These are phyloP conservation scores for Peronospora farinosa DNA, from an alignment of 352 stramenopile species.

Conservation along the genomic window DNA sequence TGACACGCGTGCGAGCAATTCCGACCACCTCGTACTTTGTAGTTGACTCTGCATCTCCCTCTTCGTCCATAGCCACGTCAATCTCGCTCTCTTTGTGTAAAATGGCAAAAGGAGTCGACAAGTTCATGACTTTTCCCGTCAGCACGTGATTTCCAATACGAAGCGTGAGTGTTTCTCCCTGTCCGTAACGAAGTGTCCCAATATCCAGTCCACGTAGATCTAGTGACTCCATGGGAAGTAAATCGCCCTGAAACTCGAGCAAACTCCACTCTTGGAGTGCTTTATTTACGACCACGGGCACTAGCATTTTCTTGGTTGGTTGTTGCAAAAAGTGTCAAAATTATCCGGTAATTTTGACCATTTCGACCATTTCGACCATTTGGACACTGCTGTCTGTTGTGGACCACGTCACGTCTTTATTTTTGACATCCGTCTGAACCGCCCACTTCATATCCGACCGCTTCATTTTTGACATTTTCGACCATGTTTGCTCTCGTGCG, in stretches of 20 bases:
- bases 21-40: slow-evolving; percentile 76
- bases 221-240: slow-evolving; percentile 34
- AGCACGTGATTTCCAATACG: slow-evolving; percentile 83
- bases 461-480: slow-evolving; percentile 10
- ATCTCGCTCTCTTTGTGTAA: slow-evolving; percentile 40
- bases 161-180: slow-evolving; percentile 54
- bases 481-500: slow-evolving; percentile 63
- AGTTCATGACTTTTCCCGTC: slow-evolving; percentile 54
- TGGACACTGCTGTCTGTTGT: not conserved
- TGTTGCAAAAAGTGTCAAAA: too few species aligned
- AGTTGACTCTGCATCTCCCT: slow-evolving; percentile 19
- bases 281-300: slow-evolving; percentile 58
- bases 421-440: slow-evolving; percentile 3
- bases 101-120: slow-evolving; percentile 73
- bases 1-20: slow-evolving; percentile 64
- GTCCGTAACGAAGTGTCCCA: slow-evolving; percentile 60
- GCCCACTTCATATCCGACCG: slow-evolving; percentile 29
- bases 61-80: slow-evolving; percentile 3
- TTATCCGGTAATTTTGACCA: not conserved
- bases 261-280: slow-evolving; percentile 73
- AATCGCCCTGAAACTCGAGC: slow-evolving; percentile 75
- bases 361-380: too few species aligned
- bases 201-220: slow-evolving; percentile 47
- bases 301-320: slow-evolving; percentile 63
- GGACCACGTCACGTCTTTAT: not conserved